A percentile compares a stretch with the other conserved stretches of the same genome.
Conservation (phyloP, 2,329 filamentous ascomycete genomes). For the Beauveria sp. region DNA sequence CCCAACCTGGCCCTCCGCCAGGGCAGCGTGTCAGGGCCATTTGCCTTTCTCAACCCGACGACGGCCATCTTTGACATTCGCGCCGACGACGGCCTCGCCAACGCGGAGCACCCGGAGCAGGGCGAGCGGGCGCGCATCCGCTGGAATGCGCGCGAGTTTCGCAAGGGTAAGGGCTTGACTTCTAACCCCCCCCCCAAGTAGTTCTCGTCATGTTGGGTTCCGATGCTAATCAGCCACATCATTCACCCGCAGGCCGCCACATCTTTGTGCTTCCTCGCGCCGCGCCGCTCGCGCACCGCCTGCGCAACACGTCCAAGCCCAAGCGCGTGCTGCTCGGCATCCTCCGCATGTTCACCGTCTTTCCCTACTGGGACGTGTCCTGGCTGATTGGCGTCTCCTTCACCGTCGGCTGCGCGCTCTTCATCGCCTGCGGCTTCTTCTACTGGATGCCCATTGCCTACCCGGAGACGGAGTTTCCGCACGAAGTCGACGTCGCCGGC, state of each 20-base stretch:
- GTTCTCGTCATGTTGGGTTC: no score
- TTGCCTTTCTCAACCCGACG: conserved; percentile 15
- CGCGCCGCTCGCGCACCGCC: conserved; percentile 12
- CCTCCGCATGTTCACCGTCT: conserved; percentile 16
- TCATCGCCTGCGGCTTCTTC: conserved; percentile 35
- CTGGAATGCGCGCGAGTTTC: conserved; percentile 15
- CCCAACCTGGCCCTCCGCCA: conserved; percentile 13
- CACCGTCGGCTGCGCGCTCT: conserved; percentile 17
- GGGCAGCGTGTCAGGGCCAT: conserved; percentile 12
- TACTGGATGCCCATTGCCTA: conserved; percentile 50
- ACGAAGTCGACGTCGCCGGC: conserved; percentile 39
- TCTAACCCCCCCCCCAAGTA: no score
- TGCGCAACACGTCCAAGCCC: conserved; percentile 9
- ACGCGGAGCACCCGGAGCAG: background rate
- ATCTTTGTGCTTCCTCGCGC: conserved; percentile 12
- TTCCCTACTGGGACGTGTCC: conserved; percentile 18
- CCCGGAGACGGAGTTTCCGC: conserved; percentile 43
- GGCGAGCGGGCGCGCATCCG: conserved; percentile 12
- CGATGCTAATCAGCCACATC: no score
- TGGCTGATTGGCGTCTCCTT: conserved; percentile 17
- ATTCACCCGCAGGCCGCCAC: conserved; percentile 9
- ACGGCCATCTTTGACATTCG: conserved; percentile 14
- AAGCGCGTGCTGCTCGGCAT: conserved; percentile 13
- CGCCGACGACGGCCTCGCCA: conserved; percentile 3
- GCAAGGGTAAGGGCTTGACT: conserved; percentile 14